Evolutionary conservation across 2,329 filamentous ascomycete genomes (phyloP).

Genomic region (Pseudocercospora cruenta): DNA sequence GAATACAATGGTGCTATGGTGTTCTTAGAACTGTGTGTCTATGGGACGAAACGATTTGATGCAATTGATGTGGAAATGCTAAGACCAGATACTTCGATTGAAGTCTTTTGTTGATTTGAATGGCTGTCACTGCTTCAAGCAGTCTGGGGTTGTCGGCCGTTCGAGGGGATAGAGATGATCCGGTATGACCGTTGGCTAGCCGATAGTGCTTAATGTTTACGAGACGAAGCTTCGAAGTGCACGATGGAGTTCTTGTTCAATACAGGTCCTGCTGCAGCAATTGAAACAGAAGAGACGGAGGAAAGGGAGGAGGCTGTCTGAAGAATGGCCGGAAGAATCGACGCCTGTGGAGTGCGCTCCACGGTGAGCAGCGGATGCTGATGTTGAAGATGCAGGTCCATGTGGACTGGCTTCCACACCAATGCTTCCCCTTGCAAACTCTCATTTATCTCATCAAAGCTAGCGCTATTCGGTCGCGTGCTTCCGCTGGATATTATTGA

Average conservation of each 20-base stretch:
- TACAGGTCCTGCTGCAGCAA: not conserved
- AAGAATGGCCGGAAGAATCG: conserved; percentile 8
- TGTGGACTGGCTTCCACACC: conserved; percentile 20
- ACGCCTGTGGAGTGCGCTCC: conserved; percentile 7
- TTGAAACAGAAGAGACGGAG: not conserved
- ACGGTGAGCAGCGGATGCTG: conserved; percentile 6
- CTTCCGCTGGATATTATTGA: not conserved
- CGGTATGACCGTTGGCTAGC: conserved; percentile 8
- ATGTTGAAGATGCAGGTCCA: conserved; percentile 12
- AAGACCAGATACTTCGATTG: not conserved
- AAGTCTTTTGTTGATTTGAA: not conserved
- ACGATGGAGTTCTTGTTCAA: not conserved
- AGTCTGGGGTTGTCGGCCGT: not conserved
- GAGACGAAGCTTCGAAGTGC: not conserved
- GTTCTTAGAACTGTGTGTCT: not conserved
- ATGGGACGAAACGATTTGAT: not conserved
- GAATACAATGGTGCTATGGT: not conserved
- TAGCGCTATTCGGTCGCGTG: conserved; percentile 5
- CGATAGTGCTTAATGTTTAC: conserved; percentile 1
- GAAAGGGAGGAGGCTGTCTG: conserved; percentile 1
- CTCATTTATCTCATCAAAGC: conserved; percentile 16
- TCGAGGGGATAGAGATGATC: not conserved
- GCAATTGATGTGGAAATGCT: not conserved
- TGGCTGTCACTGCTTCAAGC: not conserved
- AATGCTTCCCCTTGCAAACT: conserved; percentile 19